Conservation (phyloP, 805 yeast species). For the Hanseniaspora thailandica region DNA sequence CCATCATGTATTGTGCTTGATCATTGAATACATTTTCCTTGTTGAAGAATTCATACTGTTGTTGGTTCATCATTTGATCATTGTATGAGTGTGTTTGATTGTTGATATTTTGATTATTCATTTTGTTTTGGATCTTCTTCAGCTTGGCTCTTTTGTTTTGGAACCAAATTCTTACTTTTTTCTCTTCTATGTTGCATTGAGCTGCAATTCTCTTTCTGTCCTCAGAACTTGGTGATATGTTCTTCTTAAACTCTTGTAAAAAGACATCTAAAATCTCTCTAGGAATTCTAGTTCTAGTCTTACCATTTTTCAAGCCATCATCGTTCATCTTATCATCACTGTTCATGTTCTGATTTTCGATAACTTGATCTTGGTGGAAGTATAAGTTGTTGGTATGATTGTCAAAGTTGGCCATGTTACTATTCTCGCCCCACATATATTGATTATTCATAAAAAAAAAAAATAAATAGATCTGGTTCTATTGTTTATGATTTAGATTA, state of each 20-base stretch:
- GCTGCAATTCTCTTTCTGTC: slow-evolving; percentile 58
- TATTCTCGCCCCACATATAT: slow-evolving; percentile 1
- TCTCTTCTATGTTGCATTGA: slow-evolving; percentile 69
- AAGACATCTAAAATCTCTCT: slow-evolving; percentile 66
- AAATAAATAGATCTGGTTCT: no score
- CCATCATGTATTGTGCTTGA: slow-evolving; percentile 14
- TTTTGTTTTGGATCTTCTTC: slow-evolving; percentile 33
- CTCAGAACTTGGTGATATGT: slow-evolving; percentile 67
- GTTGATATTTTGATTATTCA: not conserved
- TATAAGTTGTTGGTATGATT: slow-evolving; percentile 6
- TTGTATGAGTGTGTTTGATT: slow-evolving; percentile 17
- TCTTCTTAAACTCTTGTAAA: slow-evolving; percentile 54
- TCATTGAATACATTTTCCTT: slow-evolving; percentile 12
- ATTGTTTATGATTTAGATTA: no score
- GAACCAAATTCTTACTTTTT: slow-evolving; percentile 87
- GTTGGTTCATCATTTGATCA: slow-evolving; percentile 17
- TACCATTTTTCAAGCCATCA: slow-evolving; percentile 19
- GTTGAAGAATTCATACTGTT: not conserved
- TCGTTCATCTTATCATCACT: slow-evolving; percentile 2
- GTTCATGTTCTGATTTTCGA: slow-evolving; percentile 1
- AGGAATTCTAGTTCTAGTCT: slow-evolving; percentile 58
- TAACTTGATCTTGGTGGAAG: not conserved
- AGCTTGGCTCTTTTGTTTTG: slow-evolving; percentile 77
- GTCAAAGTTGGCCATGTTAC: slow-evolving; percentile 10
- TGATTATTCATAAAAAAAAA: not conserved